phyloP scores from a whole-genome alignment of 768 basidiomycete genomes.

The Strobilomyces dryophilus region DNA sequence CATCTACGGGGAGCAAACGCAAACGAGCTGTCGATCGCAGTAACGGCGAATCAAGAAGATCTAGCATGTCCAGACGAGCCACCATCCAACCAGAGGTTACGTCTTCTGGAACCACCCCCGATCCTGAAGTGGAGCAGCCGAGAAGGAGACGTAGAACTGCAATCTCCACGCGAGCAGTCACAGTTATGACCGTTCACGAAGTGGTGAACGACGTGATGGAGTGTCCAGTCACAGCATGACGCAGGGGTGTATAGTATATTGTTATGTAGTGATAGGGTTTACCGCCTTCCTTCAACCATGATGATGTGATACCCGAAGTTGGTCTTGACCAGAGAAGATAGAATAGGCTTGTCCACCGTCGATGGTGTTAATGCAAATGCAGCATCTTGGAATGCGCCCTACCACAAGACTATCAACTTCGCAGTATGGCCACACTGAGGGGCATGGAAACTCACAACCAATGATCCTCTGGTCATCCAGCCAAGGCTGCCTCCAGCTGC shows the following conservation, averaged over 20 bases:
- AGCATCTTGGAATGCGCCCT: slow-evolving; percentile 82
- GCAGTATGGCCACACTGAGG: background rate
- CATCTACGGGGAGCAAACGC: slow-evolving; percentile 37
- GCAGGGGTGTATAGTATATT: slow-evolving; percentile 15
- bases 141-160: slow-evolving; percentile 39
- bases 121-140: slow-evolving; percentile 62
- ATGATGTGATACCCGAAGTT: slow-evolving; percentile 86
- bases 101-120: slow-evolving; percentile 49
- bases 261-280: slow-evolving; percentile 18
- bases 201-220: slow-evolving; percentile 31
- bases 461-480: slow-evolving; percentile 83
- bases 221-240: slow-evolving; percentile 20
- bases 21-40: slow-evolving; percentile 33
- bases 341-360: slow-evolving; percentile 70
- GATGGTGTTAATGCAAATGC: slow-evolving; percentile 80
- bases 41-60: slow-evolving; percentile 34
- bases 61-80: slow-evolving; percentile 35
- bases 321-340: slow-evolving; percentile 76
- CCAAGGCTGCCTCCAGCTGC: slow-evolving; percentile 81
- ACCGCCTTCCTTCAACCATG: slow-evolving; percentile 84
- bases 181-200: slow-evolving; percentile 30
- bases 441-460: slow-evolving; percentile 52
- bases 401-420: slow-evolving; percentile 3
- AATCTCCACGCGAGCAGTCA: slow-evolving; percentile 24
- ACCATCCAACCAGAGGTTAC: slow-evolving; percentile 46